phyloP scores from a whole-genome alignment of 192 early-diverging fungal genomes.

The Lobosporangium transversale region DNA sequence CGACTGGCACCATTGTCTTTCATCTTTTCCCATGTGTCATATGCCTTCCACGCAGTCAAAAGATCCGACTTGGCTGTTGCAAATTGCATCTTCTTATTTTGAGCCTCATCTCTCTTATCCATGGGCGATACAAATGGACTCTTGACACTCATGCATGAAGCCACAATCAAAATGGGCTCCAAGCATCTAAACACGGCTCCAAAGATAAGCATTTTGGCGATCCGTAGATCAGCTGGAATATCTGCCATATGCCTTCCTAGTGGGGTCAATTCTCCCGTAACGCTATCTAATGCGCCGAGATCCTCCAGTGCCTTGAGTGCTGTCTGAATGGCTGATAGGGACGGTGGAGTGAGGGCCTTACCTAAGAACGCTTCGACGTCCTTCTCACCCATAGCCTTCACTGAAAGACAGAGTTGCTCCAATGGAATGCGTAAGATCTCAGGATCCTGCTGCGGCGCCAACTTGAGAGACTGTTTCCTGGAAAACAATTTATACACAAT shows the following conservation, averaged over 20 bases:
- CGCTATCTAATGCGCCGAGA: constrained; percentile 65
- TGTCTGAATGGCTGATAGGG: constrained; percentile 56
- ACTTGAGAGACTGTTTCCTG: constrained; percentile 50
- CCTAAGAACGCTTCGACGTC: constrained; percentile 67
- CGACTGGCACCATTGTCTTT: constrained; percentile 23
- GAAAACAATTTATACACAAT: constrained; percentile 80
- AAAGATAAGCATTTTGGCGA: constrained; percentile 83
- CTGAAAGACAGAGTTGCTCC: constrained; percentile 81
- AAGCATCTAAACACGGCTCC: constrained; percentile 78
- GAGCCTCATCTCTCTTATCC: constrained; percentile 43
- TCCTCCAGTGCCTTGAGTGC: constrained; percentile 70
- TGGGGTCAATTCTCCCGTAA: constrained; percentile 64
- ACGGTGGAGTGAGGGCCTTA: constrained; percentile 75
- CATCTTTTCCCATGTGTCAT: constrained; percentile 54
- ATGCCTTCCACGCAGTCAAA: constrained; percentile 56
- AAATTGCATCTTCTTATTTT: constrained; percentile 51
- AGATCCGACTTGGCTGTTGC: constrained; percentile 53
- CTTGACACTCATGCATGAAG: constrained; percentile 70
- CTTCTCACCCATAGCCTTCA: constrained; percentile 72
- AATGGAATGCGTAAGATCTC: constrained; percentile 86
- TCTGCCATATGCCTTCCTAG: constrained; percentile 75
- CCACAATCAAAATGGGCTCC: constrained; percentile 77
- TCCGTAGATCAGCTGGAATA: constrained; percentile 79
- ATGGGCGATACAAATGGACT: constrained; percentile 57
- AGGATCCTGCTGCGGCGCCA: constrained; percentile 74